Evolutionary conservation across 192 early-diverging fungal species (phyloP).

Genomic region (Podila minutissima): DNA sequence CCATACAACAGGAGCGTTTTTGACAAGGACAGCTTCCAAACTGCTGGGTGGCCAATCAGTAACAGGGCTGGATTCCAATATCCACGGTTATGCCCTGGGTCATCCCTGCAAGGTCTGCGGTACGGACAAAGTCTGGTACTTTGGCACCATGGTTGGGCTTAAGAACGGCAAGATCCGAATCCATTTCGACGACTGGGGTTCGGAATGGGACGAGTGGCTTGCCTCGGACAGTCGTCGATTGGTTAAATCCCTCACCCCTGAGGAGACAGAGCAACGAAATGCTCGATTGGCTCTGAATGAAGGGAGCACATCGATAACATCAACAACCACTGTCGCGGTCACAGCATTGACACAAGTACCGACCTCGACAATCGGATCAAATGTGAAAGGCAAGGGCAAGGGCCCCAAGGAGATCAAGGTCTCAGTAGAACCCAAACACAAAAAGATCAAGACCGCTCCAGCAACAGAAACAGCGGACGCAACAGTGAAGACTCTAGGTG

Average conservation of each 20-base stretch:
- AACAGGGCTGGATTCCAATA: slow-evolving; percentile 55
- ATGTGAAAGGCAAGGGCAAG: not conserved
- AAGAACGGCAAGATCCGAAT: slow-evolving; percentile 55
- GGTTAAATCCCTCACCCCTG: slow-evolving; percentile 22
- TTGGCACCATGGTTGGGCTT: slow-evolving; percentile 53
- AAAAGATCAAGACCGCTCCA: no score
- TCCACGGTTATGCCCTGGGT: slow-evolving; percentile 54
- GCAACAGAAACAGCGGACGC: no score
- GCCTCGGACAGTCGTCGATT: slow-evolving; percentile 58
- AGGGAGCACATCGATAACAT: not conserved
- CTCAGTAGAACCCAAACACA: not conserved
- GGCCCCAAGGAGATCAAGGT: not conserved
- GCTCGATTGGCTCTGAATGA: not conserved
- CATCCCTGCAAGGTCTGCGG: slow-evolving; percentile 57
- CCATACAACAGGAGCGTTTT: slow-evolving; percentile 62
- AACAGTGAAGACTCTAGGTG: no score
- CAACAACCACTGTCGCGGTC: not conserved
- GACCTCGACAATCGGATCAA: not conserved
- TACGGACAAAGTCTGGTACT: slow-evolving; percentile 57
- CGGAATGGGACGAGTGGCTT: slow-evolving; percentile 66
- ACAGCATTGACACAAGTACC: not conserved
- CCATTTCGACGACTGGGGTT: slow-evolving; percentile 63
- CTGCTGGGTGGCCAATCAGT: slow-evolving; percentile 46
- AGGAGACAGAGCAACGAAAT: slow-evolving; percentile 22
- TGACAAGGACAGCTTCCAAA: slow-evolving; percentile 55